Evolutionary conservation across 148 eudicot genomes (phyloP).

Genomic region (Silene uniflora): DNA sequence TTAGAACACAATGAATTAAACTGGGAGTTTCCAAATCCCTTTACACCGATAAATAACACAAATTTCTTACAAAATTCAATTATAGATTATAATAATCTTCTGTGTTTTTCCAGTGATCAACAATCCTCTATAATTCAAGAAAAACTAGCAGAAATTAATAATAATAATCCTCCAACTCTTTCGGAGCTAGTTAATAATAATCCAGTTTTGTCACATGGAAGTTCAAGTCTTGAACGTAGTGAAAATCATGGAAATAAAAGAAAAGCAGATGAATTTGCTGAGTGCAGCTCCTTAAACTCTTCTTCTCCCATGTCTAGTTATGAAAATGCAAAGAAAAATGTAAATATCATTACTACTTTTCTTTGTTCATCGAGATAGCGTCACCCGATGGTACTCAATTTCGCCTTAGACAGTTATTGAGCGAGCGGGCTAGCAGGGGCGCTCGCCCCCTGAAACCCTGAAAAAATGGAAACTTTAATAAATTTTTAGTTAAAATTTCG

Average conservation of each 20-base stretch:
- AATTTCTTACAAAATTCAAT: constrained; percentile 19
- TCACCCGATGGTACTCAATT: too few species aligned
- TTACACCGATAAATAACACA: constrained; percentile 32
- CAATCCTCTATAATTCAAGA: constrained; percentile 22
- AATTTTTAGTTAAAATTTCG: too few species aligned
- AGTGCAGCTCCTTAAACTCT: constrained; percentile 41
- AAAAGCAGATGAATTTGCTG: constrained; percentile 39
- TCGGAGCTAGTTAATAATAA: constrained; percentile 14
- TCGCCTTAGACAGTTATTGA: too few species aligned
- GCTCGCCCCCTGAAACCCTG: too few species aligned
- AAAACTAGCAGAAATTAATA: constrained; percentile 15
- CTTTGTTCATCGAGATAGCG: too few species aligned
- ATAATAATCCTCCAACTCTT: constrained; percentile 23
- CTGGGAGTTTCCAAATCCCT: constrained; percentile 40
- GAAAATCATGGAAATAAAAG: constrained; percentile 38
- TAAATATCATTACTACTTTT: not conserved
- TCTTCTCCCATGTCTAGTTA: constrained; percentile 46
- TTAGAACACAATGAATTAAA: constrained; percentile 40
- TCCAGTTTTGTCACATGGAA: constrained; percentile 16
- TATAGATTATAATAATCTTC: constrained; percentile 32
- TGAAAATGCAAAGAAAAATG: constrained; percentile 39
- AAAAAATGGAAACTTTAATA: too few species aligned
- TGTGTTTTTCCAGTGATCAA: constrained; percentile 44
- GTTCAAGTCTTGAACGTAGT: constrained; percentile 14
- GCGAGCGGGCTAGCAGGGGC: too few species aligned